Evolutionary conservation across 371 early-diverging fungal species (phyloP), one percentile per base, ranked within the genome.

Genomic region (Mucor racemosus): DNA sequence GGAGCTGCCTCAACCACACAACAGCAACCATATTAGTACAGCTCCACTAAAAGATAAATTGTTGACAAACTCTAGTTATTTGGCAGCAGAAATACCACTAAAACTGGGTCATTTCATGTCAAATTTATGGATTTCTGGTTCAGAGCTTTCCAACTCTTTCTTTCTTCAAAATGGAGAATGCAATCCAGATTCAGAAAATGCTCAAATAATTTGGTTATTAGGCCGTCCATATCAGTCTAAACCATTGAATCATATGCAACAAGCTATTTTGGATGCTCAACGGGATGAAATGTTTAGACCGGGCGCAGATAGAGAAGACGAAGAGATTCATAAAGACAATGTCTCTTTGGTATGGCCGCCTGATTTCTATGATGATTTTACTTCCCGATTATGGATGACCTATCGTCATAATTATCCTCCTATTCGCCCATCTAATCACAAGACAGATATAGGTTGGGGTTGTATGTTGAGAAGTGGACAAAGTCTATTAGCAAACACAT

Each of bases 381-480:
- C 79, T 17, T 86, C 90, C 39, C 82, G 91, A 39, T 76, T 93
- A 31, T 97, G 98, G 97, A 91, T 95, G 80, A 97, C 97, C 5
- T 98, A 98, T 75, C 86, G 98, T 58, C 88, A 92, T 69, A 86
- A 89, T 38, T 97, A 90, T 75, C 90, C 94, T 33, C 89, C 93
- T 4, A 94, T 97, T 60, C 79, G 88, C 59, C 88, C 92, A n/a
- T 88, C 92, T 21, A 80, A 78, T 35, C 94, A 89, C 69, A 95
- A 93, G 31, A 88, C 92, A 1, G 98, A 94, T 64, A 88, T 90
- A 42, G 97, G 97, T 3, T 97, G 97, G 97, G 99, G 99, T 0
- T 99, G 99, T 78, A 99, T 99, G 99, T 78, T 99, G 46, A 78
- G 99, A 34, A 93, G 94, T 40, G 97, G 97, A 0, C 99, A 99